Base-by-base conservation (phyloP, 805 yeast species). In the Yarrowia osloensis region DNA sequence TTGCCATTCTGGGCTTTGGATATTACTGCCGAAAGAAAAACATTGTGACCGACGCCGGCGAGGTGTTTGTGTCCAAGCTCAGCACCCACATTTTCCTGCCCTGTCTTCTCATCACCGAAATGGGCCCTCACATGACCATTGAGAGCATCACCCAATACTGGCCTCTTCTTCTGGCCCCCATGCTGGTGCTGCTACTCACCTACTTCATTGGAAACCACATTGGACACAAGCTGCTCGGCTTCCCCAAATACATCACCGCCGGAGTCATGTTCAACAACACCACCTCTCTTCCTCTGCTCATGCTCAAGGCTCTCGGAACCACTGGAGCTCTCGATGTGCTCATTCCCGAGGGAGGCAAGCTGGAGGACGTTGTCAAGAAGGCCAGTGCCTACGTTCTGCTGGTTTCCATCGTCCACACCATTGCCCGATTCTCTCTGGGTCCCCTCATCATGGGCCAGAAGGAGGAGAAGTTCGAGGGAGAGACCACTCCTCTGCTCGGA, bases 181-280 rank as follows among this genome's bases (percentile, higher is more conserved):
- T 67, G 44, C 12, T 68, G 22, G 44, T 67, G 24, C 65, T 70
- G 1, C 13, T 47, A 12, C 22, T 67, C 19, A 39, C 68, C 26
- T 68, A 59, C 46, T 19, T 68, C 21, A 29, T 70, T 22, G 71
- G 72, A 12, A 24, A 65, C 44, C 2, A 13, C 37, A 31, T 68
- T 19, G 59, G 65, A 26, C 71, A 70, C 35, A 42, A 50, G 13
- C 33, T 49, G 17, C 44, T 68, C 4, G 63, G 66, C 3, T 67
- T 59, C 42, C 70, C 69, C 26, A 46, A 57, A 12, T 70, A 54
- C 61, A 63, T 70, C 39, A 44, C 70, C 19, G 71, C 72, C 19
- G 72, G 72, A 4, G 47, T 70, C 42, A 68, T 70, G 63, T 70
- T 70, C 68, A 70, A 70, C 59, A 70, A 70, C 47, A 69, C 68